A percentile compares a stretch with the other conserved stretches of the same genome.
These are phyloP conservation scores for Xylaria sp. DNA, from an alignment of 2,329 filamentous ascomycete genomes.

Conservation along the genomic window DNA sequence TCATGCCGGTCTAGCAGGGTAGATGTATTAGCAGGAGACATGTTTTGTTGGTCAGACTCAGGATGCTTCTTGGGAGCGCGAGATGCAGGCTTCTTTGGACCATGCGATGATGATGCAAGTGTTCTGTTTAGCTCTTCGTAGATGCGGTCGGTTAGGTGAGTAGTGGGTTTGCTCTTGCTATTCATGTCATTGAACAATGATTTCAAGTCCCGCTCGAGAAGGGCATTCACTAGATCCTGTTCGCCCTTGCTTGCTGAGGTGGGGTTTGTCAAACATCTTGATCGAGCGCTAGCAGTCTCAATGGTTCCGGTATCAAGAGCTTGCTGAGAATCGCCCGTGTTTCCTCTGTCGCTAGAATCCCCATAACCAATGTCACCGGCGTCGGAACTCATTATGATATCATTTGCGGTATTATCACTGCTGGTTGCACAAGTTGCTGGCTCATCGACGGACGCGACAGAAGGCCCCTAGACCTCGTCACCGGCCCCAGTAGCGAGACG, in stretches of 20 bases:
- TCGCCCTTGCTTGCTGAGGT: neutral
- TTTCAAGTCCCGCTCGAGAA: neutral
- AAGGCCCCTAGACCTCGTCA: neutral
- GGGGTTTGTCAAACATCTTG: constrained; percentile 1
- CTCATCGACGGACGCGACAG: neutral
- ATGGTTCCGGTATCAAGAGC: neutral
- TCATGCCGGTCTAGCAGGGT: constrained; percentile 56
- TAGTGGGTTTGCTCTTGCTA: neutral
- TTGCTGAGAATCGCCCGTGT: neutral
- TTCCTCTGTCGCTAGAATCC: neutral
- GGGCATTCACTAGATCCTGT: neutral
- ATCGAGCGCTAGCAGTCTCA: neutral
- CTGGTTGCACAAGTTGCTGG: neutral
- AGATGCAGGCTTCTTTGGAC: neutral
- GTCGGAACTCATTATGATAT: neutral
- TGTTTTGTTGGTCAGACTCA: neutral
- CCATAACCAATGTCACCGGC: neutral
- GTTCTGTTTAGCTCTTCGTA: neutral
- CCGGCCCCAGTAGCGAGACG: neutral
- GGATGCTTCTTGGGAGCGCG: neutral
- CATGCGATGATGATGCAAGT: constrained; percentile 11
- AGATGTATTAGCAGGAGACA: constrained; percentile 16
- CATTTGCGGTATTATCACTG: neutral
- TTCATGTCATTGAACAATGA: neutral
- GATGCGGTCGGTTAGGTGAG: neutral